Conservation (phyloP, 2,329 filamentous ascomycete genomes). For the Graphiopsis chlorocephala region DNA sequence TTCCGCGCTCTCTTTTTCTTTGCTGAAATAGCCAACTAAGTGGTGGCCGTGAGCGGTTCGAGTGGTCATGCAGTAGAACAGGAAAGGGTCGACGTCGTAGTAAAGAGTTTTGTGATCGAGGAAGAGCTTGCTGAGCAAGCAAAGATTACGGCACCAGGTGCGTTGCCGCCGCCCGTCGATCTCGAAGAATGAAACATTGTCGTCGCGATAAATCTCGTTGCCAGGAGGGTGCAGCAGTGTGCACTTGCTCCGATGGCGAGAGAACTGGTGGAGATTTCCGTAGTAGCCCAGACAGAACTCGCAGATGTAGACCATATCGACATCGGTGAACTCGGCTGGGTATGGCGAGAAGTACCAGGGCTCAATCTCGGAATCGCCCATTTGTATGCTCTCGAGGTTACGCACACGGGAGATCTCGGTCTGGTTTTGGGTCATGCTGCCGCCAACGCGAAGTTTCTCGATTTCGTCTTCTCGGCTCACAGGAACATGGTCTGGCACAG, state of each 20-base stretch:
- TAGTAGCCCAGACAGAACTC: slow-evolving; percentile 96
- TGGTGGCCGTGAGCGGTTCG: slow-evolving; percentile 87
- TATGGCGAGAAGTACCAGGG: slow-evolving; percentile 99
- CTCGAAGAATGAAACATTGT: slow-evolving; percentile 92
- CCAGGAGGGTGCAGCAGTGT: slow-evolving; percentile 88
- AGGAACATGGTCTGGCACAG: slow-evolving; percentile 45
- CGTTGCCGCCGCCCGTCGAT: slow-evolving; percentile 92
- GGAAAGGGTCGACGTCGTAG: slow-evolving; percentile 98
- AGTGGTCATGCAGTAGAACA: slow-evolving; percentile 97
- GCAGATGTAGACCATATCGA: slow-evolving; percentile 91
- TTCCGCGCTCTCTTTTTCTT: slow-evolving; percentile 95
- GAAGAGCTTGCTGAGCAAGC: slow-evolving; percentile 91
- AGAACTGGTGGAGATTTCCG: slow-evolving; percentile 76
- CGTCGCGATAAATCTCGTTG: slow-evolving; percentile 97
- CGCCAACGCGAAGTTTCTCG: slow-evolving; percentile 88
- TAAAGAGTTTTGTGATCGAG: slow-evolving; percentile 97
- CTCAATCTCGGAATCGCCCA: slow-evolving; percentile 86
- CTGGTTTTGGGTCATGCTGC: slow-evolving; percentile 98
- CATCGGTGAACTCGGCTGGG: slow-evolving; percentile 80
- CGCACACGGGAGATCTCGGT: slow-evolving; percentile 94
- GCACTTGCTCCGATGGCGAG: slow-evolving; percentile 85
- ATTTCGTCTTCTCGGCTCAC: slow-evolving; percentile 89
- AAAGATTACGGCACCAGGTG: slow-evolving; percentile 95
- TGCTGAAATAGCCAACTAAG: slow-evolving; percentile 98
- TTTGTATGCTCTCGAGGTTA: slow-evolving; percentile 91